These are phyloP conservation scores for Cephalotrichum gorgonifer DNA, from an alignment of 2,329 filamentous ascomycete species.

Conservation along the genomic window DNA sequence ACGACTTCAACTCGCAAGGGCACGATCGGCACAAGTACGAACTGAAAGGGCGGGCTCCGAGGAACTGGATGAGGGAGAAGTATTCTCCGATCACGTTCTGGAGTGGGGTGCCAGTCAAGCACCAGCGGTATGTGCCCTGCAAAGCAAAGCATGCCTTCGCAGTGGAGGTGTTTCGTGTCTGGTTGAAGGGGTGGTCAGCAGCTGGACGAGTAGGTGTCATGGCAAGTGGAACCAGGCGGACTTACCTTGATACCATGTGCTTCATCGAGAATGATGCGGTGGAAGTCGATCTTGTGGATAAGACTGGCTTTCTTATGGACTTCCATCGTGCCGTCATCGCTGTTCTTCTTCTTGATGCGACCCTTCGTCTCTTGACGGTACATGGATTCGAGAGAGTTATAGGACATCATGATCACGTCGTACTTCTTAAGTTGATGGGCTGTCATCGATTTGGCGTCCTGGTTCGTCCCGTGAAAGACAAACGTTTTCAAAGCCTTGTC, in stretches of 20 bases:
- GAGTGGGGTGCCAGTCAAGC: constrained; percentile 84
- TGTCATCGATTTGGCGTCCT: constrained; percentile 68
- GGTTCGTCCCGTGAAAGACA: constrained; percentile 79
- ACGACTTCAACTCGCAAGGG: constrained; percentile 70
- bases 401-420: constrained; percentile 96
- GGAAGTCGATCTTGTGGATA: constrained; percentile 79
- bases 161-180: constrained; percentile 77
- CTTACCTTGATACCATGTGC: constrained; percentile 81
- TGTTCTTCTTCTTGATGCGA: constrained; percentile 60
- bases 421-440: constrained; percentile 67
- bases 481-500: constrained; percentile 84
- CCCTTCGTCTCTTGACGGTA: constrained; percentile 89
- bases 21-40: constrained; percentile 92
- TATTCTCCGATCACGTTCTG: constrained; percentile 97
- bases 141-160: constrained; percentile 93
- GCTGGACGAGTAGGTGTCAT: neutral
- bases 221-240: neutral
- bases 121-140: constrained; percentile 85
- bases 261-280: constrained; percentile 89
- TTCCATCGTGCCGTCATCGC: neutral
- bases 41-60: constrained; percentile 80
- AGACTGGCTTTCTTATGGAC: constrained; percentile 64
- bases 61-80: constrained; percentile 86
- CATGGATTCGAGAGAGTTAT: constrained; percentile 83
- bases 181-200: neutral